Base-by-base conservation (phyloP, 306 rosid genomes). In the Crotalaria pallida region DNA sequence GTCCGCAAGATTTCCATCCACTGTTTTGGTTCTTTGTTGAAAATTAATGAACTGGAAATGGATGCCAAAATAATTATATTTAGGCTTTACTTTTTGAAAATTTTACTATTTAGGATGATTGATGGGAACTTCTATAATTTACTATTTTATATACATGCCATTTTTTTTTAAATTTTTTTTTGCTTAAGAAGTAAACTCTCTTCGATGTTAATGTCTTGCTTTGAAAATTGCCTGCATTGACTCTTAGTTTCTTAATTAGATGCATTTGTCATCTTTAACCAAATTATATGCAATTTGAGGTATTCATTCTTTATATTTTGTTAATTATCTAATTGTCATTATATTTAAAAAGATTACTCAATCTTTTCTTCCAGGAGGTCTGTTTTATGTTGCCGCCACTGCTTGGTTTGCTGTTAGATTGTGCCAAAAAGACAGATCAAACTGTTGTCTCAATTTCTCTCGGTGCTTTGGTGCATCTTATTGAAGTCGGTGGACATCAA, bases 401-500 rank as follows among this genome's bases (percentile, higher is more conserved):
- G 40, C 85, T 95, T 74, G 65, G 96, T 81, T 84, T 95, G 87
- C 85, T 95, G 56, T 84, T 95, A 86, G 99, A 95, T 79, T 95
- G 99, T 70, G 99, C 97, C 71, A 95, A 95, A 79, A 86, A 91
- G 89, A 85, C 96, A 24, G 99, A 95, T 79, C 99, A 95, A 77
- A 87, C 97, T 0, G 99, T 95, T 77, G 99, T 95, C 66, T 95
- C 99, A 53, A 83, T 95, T 81, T 88, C 99, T 79, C 92, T 95
- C 61, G 99, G 96, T 77, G 99, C 99, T 52, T 79, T 95, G 73
- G 97, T 86, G 73, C 99, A 95, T 84, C 93, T 95, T 67, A 89
- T 88, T 75, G 97, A 95, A 82, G 99, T 91, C 15, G 99, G 99
- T 69, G 99, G 99, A 61, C 99, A 95, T 85, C 99, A 95, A 68